These are phyloP conservation scores for Venturiaceae sp. DNA, from an alignment of 2,329 filamentous ascomycete genomes.

Conservation along the genomic window DNA sequence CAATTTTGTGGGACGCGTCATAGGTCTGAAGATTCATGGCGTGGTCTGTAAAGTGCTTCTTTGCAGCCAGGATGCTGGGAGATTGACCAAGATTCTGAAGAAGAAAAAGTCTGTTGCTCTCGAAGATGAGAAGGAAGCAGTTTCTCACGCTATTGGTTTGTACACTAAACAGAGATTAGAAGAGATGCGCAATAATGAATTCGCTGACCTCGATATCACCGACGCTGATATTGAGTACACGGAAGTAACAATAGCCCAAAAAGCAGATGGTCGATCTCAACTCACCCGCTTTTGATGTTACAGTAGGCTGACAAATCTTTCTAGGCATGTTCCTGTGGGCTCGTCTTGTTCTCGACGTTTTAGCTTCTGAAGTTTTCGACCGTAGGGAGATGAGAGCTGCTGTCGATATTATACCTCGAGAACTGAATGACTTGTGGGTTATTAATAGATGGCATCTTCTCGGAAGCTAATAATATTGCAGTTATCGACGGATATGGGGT, in stretches of 20 bases:
- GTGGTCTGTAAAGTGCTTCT: neutral
- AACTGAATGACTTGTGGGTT: slow-evolving; percentile 2
- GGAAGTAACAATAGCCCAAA: neutral
- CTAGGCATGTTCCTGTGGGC: slow-evolving; percentile 12
- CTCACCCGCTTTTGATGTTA: neutral
- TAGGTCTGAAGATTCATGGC: neutral
- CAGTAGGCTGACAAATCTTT: neutral
- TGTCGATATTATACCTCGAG: neutral
- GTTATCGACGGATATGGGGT: neutral
- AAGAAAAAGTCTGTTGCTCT: neutral
- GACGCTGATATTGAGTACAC: neutral
- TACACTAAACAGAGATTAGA: neutral
- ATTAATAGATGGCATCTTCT: neutral
- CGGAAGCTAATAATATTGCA: neutral
- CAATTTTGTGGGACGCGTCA: slow-evolving; percentile 11
- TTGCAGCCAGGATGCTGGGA: neutral
- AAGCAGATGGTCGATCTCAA: slow-evolving; percentile 4
- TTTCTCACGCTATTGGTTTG: neutral
- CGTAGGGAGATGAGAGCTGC: neutral
- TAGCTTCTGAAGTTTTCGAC: slow-evolving; percentile 3
- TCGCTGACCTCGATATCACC: neutral
- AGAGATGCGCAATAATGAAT: neutral
- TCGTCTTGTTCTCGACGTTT: slow-evolving; percentile 4
- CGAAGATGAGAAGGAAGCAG: neutral
- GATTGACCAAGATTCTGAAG: neutral